Conservation (phyloP, 2,329 filamentous ascomycete genomes). For the Ascochyta viciae-villosae region DNA sequence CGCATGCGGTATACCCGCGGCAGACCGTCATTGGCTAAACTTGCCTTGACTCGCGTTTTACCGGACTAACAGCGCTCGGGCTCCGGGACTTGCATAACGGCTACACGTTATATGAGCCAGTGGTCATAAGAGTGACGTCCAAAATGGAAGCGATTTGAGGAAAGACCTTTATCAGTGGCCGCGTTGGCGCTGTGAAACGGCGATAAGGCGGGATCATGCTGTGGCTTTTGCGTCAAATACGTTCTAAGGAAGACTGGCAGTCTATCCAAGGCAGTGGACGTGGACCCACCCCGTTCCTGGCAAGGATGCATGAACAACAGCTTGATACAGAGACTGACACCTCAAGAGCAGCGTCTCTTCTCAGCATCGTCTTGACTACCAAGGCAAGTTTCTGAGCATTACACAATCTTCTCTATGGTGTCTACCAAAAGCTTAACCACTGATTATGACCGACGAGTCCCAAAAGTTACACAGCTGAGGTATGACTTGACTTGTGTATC, state of each 20-base stretch:
- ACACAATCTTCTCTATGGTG: background rate
- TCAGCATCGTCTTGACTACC: background rate
- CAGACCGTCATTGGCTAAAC: conserved; percentile 25
- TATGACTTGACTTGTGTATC: background rate
- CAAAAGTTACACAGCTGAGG: background rate
- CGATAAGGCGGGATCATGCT: conserved; percentile 47
- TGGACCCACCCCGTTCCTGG: conserved; percentile 33
- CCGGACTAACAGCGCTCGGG: conserved; percentile 39
- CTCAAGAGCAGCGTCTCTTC: conserved; percentile 1
- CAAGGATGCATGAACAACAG: conserved; percentile 36
- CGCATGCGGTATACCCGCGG: conserved; percentile 13
- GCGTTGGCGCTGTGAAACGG: conserved; percentile 41
- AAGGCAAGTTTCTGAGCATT: background rate
- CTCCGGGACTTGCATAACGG: conserved; percentile 32
- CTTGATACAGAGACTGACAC: conserved; percentile 41
- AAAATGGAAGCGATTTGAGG: conserved; percentile 23
- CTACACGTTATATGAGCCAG: conserved; percentile 26
- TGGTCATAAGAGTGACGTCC: conserved; percentile 37
- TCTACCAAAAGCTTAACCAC: background rate
- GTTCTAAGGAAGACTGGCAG: conserved; percentile 35
- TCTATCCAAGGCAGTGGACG: conserved; percentile 20
- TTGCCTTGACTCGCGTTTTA: conserved; percentile 37
- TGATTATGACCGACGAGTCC: background rate
- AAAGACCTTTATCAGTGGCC: conserved; percentile 38
- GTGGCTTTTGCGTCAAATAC: conserved; percentile 28